Evolutionary conservation across 345 rosid genomes (phyloP).

Genomic region (Populus simonii): DNA sequence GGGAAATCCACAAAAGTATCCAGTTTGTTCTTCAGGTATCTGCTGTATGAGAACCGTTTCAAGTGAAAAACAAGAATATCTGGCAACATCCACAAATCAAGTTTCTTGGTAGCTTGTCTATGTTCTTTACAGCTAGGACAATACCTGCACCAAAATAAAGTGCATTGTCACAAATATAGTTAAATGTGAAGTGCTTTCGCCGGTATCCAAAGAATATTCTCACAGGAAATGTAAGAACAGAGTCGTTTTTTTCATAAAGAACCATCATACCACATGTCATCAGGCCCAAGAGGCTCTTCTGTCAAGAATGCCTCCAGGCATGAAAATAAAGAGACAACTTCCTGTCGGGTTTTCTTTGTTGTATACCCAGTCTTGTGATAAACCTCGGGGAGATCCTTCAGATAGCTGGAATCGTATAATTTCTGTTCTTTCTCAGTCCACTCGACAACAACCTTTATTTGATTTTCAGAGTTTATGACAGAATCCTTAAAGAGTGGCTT

Average conservation of each 20-base stretch:
- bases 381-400: slow-evolving; percentile 77
- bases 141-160: slow-evolving; percentile 51
- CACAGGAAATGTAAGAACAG: background rate
- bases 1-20: slow-evolving; percentile 83
- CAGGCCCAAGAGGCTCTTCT: slow-evolving; percentile 92
- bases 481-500: slow-evolving; percentile 53
- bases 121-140: slow-evolving; percentile 89
- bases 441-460: slow-evolving; percentile 48
- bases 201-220: background rate
- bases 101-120: slow-evolving; percentile 87
- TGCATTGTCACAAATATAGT: background rate
- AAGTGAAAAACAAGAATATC: slow-evolving; percentile 86
- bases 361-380: slow-evolving; percentile 49
- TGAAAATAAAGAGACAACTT: slow-evolving; percentile 80
- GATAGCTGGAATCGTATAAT: slow-evolving; percentile 63
- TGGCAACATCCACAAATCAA: slow-evolving; percentile 89
- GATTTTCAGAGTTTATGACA: slow-evolving; percentile 40
- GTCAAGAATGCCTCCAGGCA: slow-evolving; percentile 91
- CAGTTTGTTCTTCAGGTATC: slow-evolving; percentile 75
- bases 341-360: slow-evolving; percentile 74
- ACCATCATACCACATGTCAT: slow-evolving; percentile 77
- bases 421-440: slow-evolving; percentile 69
- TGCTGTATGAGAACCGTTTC: slow-evolving; percentile 83
- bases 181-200: background rate
- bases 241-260: too few relatives aligned